Evolutionary conservation across 139 green algal genomes (phyloP).

Genomic region (Coelastrella sp.): DNA sequence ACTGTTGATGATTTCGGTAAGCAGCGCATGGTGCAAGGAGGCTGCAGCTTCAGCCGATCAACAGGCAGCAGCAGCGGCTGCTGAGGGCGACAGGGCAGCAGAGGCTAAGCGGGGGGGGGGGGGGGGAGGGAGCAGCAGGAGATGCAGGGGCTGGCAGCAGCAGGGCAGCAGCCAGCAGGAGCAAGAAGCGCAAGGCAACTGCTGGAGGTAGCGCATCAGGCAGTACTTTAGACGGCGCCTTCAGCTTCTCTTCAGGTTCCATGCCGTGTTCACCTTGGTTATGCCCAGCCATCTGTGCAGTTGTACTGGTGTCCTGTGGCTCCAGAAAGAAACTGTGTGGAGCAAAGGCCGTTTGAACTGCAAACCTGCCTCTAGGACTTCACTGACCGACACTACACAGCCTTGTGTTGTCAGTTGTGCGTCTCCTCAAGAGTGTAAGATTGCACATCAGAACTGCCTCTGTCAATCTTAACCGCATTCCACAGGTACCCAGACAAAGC

Average conservation of each 20-base stretch:
- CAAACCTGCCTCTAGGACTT: too few species aligned
- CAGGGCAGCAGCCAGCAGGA: background rate
- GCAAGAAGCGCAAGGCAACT: conserved; percentile 12
- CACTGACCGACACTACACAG: background rate
- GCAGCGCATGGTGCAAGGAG: conserved; percentile 14
- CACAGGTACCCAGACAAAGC: background rate
- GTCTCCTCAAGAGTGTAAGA: background rate
- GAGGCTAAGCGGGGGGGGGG: too few species aligned
- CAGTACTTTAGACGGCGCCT: background rate
- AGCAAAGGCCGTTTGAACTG: too few species aligned
- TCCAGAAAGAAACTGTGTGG: too few species aligned
- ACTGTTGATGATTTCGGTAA: conserved; percentile 10
- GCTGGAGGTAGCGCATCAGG: background rate
- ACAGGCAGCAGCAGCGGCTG: background rate
- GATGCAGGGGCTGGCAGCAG: conserved; percentile 10
- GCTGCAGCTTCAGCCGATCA: background rate
- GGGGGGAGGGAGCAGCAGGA: too few species aligned
- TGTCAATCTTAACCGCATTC: background rate
- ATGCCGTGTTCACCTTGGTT: background rate
- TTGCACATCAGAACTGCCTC: background rate
- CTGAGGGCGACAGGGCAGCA: background rate
- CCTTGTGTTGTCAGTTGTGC: background rate
- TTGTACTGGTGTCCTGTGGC: too few species aligned
- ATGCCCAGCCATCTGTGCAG: too few species aligned
- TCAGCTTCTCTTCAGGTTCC: background rate